A percentile compares a stretch with the other conserved stretches of the same genome.
These are phyloP conservation scores for Keqinozyma sinolaborantium DNA, from an alignment of 1,139 yeast genomes.

Conservation along the genomic window DNA sequence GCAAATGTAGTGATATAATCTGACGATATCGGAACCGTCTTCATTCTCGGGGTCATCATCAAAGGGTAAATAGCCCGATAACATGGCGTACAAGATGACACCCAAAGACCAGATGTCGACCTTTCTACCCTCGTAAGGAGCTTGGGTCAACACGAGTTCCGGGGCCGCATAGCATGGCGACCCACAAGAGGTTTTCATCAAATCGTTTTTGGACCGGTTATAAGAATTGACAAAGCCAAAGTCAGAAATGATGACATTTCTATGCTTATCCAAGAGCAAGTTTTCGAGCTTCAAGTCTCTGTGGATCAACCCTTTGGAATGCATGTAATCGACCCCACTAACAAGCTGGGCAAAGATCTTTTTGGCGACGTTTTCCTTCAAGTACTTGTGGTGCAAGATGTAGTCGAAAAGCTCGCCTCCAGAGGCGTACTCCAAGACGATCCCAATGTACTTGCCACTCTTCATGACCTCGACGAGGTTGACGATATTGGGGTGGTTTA, in stretches of 20 bases:
- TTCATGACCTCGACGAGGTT: conserved; percentile 89
- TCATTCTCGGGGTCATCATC: conserved; percentile 98
- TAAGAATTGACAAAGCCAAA: conserved; percentile 93
- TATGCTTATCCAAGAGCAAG: conserved; percentile 72
- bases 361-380: conserved; percentile 84
- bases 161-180: conserved; percentile 99
- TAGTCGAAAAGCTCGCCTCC: conserved; percentile 97
- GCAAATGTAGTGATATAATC: conserved; percentile 87
- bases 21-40: conserved; percentile 91
- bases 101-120: conserved; percentile 98
- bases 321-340: conserved; percentile 91
- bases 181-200: conserved; percentile 96
- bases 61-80: conserved; percentile 95
- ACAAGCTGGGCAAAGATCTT: conserved; percentile 88
- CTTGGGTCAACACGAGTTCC: conserved; percentile 83
- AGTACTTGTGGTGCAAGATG: conserved; percentile 78
- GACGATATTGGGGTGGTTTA: conserved; percentile 92
- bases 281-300: conserved; percentile 76
- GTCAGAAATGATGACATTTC: conserved; percentile 75
- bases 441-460: conserved; percentile 92
- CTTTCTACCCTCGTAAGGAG: conserved; percentile 88
- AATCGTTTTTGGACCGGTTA: conserved; percentile 57
- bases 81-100: conserved; percentile 91
- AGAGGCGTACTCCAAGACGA: conserved; percentile 91
- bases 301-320: conserved; percentile 77